Evolutionary conservation across 495 filamentous ascomycete species (phyloP), one percentile per base, ranked within the genome.

Genomic region (Hypoxylon fuscum): DNA sequence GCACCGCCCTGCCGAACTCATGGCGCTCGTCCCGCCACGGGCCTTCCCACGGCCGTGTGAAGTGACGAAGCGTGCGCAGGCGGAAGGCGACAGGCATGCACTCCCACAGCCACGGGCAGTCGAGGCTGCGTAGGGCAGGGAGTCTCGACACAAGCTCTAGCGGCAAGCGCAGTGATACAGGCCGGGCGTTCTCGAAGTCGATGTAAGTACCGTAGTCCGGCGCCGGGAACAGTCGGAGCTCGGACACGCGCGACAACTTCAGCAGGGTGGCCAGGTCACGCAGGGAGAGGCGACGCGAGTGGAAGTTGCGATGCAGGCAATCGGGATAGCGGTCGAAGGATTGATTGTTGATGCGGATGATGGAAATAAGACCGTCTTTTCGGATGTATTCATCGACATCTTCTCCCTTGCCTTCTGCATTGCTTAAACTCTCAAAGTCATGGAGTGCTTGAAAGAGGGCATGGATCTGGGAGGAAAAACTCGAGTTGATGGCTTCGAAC

Each of bases 391-490:
- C n/a, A 15, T 34, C 17, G 12, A 17, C 42, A 2, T 64, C 43
- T 38, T 51, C 44, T 18, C 42, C 11, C 48, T 64, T 35, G 25
- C 21, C n/a, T n/a, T n/a, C n/a, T n/a, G n/a, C n/a, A n/a, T n/a
- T n/a, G n/a, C n/a, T 45, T 52, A 64, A 45, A 45, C 53, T 40
- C 44, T 68, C 67, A 46, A 68, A 34, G 7, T 64, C 49, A 46
- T 49, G 64, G 5, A 64, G 49, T 37, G 49, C 59, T 15, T 66
- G 47, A 59, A 69, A 67, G 18, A 66, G 63, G 15, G 68, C 60
- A 45, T 73, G 70, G 1, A 73, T 22, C 61, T 73, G 62, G 40
- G 65, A 69, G 31, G 61, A 68, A 48, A 68, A 68, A 27, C 64
- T 65, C 17, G 58, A 53, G 62, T 68, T 66, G 61, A 70, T 42